Percentiles rank a stretch among this genome's conserved stretches.
phyloP scores from a whole-genome alignment of 73 alveolate genomes.

The Paramecium tetraurelia region DNA sequence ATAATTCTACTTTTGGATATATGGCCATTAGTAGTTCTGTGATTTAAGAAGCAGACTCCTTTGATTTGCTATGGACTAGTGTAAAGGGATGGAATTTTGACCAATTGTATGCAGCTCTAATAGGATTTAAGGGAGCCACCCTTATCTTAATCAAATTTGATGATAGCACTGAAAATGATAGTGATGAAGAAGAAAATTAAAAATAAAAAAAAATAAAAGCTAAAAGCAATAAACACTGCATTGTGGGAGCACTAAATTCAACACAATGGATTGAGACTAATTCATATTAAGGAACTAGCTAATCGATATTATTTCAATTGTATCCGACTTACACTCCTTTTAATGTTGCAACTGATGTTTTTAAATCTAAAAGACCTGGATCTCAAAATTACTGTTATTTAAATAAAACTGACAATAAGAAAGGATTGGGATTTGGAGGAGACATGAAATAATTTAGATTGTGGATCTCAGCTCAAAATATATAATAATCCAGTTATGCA shows the following conservation, averaged over 20 bases:
- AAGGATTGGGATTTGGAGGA: conserved; percentile 49
- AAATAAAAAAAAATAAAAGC: background rate
- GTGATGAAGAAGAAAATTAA: background rate
- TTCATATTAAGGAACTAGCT: conserved; percentile 20
- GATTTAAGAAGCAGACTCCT: conserved; percentile 12
- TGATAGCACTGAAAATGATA: conserved; percentile 14
- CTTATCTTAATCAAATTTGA: conserved; percentile 6
- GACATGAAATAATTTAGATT: conserved; percentile 28
- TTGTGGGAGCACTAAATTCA: conserved; percentile 38
- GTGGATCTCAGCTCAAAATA: conserved; percentile 14
- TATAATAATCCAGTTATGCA: background rate
- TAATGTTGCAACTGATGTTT: background rate
- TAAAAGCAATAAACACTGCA: background rate
- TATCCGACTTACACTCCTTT: background rate
- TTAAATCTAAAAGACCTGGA: conserved; percentile 3
- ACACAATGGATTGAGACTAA: conserved; percentile 36
- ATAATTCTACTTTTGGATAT: conserved; percentile 38
- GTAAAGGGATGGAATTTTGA: conserved; percentile 40
- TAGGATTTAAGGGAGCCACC: conserved; percentile 15
- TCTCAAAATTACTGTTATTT: conserved; percentile 8
- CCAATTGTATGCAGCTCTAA: background rate
- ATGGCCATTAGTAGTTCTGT: conserved; percentile 15
- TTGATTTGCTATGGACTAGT: conserved; percentile 31
- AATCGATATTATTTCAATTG: background rate
- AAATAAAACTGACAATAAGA: background rate